A percentile compares a stretch with the other conserved stretches of the same genome.
phyloP scores from a whole-genome alignment of 306 rosid species.

The Urtica urens region DNA sequence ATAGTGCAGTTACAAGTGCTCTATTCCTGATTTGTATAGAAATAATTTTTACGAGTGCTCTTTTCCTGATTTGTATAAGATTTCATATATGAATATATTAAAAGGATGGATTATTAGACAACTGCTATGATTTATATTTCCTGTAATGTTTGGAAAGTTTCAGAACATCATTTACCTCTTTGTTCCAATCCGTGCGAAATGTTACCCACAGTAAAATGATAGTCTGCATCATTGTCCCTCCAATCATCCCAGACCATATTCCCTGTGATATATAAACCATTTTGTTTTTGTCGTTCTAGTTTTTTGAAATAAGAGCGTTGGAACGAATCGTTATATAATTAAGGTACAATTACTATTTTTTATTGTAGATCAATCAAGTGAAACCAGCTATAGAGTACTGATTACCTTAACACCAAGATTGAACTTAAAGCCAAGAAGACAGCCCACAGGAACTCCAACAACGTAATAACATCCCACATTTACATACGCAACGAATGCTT shows the following conservation, averaged over 20 bases:
- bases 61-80: no score
- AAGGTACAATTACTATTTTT: no score
- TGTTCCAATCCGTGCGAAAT: conserved; percentile 50
- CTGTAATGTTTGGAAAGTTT: no score
- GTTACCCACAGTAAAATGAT: conserved; percentile 48
- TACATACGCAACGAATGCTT: conserved; percentile 56
- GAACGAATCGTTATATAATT: no score
- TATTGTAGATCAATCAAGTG: not conserved
- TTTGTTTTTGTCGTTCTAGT: no score
- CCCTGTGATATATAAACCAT: conserved; percentile 26
- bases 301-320: no score
- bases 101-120: no score
- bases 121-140: no score
- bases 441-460: conserved; percentile 53
- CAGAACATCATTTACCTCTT: conserved; percentile 45
- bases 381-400: not conserved
- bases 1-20: no score
- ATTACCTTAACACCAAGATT: conserved; percentile 50
- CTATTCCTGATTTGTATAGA: no score
- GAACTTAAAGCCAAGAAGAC: conserved; percentile 54
- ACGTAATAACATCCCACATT: conserved; percentile 57
- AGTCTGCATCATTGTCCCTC: conserved; percentile 60
- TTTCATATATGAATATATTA: no score
- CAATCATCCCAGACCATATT: conserved; percentile 80
- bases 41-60: no score